phyloP scores from a whole-genome alignment of 164 flowering plant species.

The Warburgia ugandensis region DNA sequence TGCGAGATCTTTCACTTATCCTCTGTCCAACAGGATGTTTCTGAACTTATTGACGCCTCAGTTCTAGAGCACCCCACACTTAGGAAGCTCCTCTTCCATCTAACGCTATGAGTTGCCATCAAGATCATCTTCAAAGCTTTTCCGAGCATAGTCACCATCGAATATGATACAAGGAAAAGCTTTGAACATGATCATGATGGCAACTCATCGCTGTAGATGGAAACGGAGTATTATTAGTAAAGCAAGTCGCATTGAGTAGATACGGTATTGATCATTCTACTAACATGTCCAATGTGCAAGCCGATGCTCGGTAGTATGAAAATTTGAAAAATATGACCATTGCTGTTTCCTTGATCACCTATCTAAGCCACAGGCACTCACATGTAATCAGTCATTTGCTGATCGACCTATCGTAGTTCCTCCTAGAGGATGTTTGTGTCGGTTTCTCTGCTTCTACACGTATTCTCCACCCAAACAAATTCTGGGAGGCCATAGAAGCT shows the following conservation, averaged over 20 bases:
- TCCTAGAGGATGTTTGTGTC: constrained; percentile 8
- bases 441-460: constrained; percentile 15
- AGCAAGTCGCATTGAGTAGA: constrained; percentile 7
- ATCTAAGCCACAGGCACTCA: no score
- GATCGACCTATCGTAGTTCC: constrained; percentile 25
- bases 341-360: constrained; percentile 11
- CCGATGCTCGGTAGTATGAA: constrained; percentile 25
- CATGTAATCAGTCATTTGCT: constrained; percentile 11
- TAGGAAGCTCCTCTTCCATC: no score
- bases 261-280: constrained; percentile 24
- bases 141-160: constrained; percentile 24
- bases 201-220: no score
- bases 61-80: no score
- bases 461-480: constrained; percentile 21
- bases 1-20: no score
- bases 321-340: constrained; percentile 10
- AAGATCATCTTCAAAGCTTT: no score
- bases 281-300: constrained; percentile 4
- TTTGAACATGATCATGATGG: constrained; percentile 6
- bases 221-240: constrained; percentile 3
- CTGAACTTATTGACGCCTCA: no score
- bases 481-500: constrained; percentile 38
- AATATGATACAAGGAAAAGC: constrained; percentile 23
- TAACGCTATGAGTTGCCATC: no score
- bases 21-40: no score